Percentiles rank a stretch among this genome's conserved stretches.
These are phyloP conservation scores for Chaetomiaceae sp. DNA, from an alignment of 2,329 filamentous ascomycete genomes.

Conservation along the genomic window DNA sequence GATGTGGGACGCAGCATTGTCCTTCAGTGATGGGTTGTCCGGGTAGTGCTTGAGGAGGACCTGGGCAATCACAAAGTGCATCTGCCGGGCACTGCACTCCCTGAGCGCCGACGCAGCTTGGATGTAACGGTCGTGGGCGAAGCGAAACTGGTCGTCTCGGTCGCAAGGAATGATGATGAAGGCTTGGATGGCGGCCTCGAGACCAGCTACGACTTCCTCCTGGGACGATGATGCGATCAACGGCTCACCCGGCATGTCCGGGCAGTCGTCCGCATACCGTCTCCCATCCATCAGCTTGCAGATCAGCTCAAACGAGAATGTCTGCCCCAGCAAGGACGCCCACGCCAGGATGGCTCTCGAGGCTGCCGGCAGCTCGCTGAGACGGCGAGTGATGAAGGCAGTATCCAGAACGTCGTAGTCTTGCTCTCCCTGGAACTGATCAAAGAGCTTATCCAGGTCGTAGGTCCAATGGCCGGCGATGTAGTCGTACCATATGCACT, in stretches of 20 bases:
- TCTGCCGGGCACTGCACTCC: conserved; percentile 66
- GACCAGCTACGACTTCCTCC: conserved; percentile 66
- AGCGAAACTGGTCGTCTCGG: conserved; percentile 80
- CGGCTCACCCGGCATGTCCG: conserved; percentile 28
- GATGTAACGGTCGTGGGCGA: conserved; percentile 83
- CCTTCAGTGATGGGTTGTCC: conserved; percentile 58
- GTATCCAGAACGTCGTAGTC: conserved; percentile 77
- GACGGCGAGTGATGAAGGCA: conserved; percentile 72
- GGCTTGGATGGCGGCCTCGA: conserved; percentile 76
- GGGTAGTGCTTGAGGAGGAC: conserved; percentile 69
- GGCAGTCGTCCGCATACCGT: conserved; percentile 49
- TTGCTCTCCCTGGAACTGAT: conserved; percentile 73
- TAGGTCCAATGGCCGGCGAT: conserved; percentile 77
- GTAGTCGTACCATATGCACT: conserved; percentile 90
- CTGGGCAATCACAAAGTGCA: conserved; percentile 88
- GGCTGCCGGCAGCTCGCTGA: conserved; percentile 69
- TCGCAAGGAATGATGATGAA: conserved; percentile 80
- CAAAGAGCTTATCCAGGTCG: conserved; percentile 79
- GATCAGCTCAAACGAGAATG: conserved; percentile 79
- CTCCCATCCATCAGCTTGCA: conserved; percentile 72
- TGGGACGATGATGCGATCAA: conserved; percentile 53
- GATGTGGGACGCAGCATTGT: conserved; percentile 75
- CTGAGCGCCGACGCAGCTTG: conserved; percentile 67
- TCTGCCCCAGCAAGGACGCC: conserved; percentile 76
- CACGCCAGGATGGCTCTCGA: conserved; percentile 79